phyloP scores from a whole-genome alignment of 2,329 filamentous ascomycete species.

The Botrytis tulipae region DNA sequence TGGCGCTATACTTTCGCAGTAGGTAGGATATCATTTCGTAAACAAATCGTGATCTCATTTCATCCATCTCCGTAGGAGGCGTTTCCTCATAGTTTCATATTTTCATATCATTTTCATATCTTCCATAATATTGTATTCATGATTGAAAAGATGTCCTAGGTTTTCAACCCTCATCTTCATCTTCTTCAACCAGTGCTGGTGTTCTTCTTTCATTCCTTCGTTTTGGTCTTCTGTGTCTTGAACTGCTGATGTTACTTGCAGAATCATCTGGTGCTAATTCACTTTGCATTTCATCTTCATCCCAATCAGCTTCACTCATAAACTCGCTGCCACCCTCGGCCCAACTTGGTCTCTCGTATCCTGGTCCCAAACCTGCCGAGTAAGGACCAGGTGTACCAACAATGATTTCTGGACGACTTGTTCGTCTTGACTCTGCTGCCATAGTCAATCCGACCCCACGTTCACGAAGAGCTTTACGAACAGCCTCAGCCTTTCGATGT shows the following conservation, averaged over 20 bases:
- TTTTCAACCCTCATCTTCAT: conserved; percentile 52
- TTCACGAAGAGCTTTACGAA: conserved; percentile 76
- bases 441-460: conserved; percentile 69
- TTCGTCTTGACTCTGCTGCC: conserved; percentile 35
- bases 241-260: conserved; percentile 76
- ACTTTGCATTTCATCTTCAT: conserved; percentile 51
- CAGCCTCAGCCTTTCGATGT: conserved; percentile 79
- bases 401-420: conserved; percentile 39
- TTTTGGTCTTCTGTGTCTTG: conserved; percentile 64
- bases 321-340: conserved; percentile 45
- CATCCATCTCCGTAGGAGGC: not conserved
- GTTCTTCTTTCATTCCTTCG: conserved; percentile 67
- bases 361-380: conserved; percentile 36
- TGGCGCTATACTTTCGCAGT: not conserved
- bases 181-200: conserved; percentile 71
- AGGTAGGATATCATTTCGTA: conserved; percentile 23
- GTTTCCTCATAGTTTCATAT: conserved; percentile 2
- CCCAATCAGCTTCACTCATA: conserved; percentile 42
- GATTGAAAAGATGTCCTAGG: not conserved
- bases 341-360: conserved; percentile 38
- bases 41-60: conserved; percentile 24
- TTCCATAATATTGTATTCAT: conserved; percentile 3
- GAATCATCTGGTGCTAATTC: conserved; percentile 75
- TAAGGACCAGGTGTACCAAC: conserved; percentile 43
- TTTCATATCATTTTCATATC: conserved; percentile 3